These are phyloP conservation scores for Areca catechu DNA, from an alignment of 176 grass and related monocot species.

Conservation along the genomic window DNA sequence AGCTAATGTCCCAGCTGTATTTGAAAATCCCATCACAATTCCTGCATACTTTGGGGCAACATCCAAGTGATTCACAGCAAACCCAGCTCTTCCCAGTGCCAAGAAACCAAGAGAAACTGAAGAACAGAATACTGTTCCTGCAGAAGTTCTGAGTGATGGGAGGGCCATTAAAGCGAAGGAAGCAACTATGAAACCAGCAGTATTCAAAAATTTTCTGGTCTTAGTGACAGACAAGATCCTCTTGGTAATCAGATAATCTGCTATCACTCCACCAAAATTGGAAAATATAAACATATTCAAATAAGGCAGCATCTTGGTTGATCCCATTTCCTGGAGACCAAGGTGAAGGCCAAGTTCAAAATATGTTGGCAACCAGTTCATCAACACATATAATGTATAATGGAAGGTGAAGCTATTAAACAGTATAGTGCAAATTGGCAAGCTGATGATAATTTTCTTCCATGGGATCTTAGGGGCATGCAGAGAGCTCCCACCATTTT, in stretches of 20 bases:
- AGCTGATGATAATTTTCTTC: conserved; percentile 58
- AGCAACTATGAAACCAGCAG: conserved; percentile 53
- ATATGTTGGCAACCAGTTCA: conserved; percentile 92
- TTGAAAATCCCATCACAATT: conserved; percentile 78
- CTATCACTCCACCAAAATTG: conserved; percentile 61
- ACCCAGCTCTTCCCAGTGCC: conserved; percentile 62
- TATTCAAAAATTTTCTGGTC: conserved; percentile 74
- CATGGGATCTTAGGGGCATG: conserved; percentile 49
- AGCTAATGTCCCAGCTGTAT: conserved; percentile 64
- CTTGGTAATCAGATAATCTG: conserved; percentile 73
- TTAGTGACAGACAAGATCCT: conserved; percentile 63
- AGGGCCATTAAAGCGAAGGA: conserved; percentile 63
- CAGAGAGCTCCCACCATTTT: conserved; percentile 24
- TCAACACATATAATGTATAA: conserved; percentile 72
- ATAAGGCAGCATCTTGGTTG: conserved; percentile 80
- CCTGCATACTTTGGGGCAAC: conserved; percentile 75
- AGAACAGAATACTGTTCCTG: conserved; percentile 48
- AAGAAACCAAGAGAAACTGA: conserved; percentile 59
- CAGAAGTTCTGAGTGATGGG: conserved; percentile 48
- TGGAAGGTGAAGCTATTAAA: conserved; percentile 88
- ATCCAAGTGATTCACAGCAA: conserved; percentile 85
- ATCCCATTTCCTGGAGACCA: conserved; percentile 86
- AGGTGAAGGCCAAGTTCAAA: conserved; percentile 58
- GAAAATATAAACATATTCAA: conserved; percentile 88
- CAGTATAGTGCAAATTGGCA: conserved; percentile 75